These are phyloP conservation scores for Iris macrosiphon DNA, from an alignment of 106 monocot genomes.

Conservation along the genomic window DNA sequence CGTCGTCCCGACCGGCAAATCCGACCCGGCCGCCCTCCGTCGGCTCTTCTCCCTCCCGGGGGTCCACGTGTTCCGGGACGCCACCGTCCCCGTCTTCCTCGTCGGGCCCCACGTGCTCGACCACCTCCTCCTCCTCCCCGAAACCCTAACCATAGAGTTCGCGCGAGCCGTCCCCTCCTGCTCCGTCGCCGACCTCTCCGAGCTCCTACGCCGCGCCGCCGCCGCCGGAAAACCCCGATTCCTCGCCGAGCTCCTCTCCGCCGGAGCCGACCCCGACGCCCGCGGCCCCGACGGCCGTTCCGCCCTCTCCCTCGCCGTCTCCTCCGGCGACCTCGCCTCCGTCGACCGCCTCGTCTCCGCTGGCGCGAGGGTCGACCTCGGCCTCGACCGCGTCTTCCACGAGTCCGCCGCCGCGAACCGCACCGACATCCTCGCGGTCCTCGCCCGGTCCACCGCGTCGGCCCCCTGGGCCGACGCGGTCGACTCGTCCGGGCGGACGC, in stretches of 20 bases:
- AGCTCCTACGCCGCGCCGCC: slow-evolving; percentile 12
- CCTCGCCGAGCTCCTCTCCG: slow-evolving; percentile 17
- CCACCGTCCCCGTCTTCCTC: background rate
- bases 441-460: background rate
- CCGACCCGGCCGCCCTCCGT: background rate
- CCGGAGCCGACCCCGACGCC: slow-evolving; percentile 23
- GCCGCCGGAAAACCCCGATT: background rate
- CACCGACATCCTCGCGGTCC: slow-evolving; percentile 11
- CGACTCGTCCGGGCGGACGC: slow-evolving; percentile 17
- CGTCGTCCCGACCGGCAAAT: slow-evolving; percentile 8
- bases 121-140: background rate
- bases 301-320: slow-evolving; percentile 22
- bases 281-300: slow-evolving; percentile 9
- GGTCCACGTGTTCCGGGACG: slow-evolving; percentile 2
- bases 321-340: slow-evolving; percentile 14
- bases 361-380: slow-evolving; percentile 13
- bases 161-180: slow-evolving; percentile 1
- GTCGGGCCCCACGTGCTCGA: background rate
- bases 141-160: background rate
- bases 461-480: slow-evolving; percentile 5
- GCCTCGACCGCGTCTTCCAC: slow-evolving; percentile 15
- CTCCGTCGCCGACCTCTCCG: slow-evolving; percentile 9
- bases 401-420: slow-evolving; percentile 19
- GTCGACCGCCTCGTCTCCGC: slow-evolving; percentile 10
- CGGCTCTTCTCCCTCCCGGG: slow-evolving; percentile 3